Evolutionary conservation across 139 green algal genomes (phyloP), one percentile per base, ranked within the genome.

Genomic region (Ettlia oleoabundans): DNA sequence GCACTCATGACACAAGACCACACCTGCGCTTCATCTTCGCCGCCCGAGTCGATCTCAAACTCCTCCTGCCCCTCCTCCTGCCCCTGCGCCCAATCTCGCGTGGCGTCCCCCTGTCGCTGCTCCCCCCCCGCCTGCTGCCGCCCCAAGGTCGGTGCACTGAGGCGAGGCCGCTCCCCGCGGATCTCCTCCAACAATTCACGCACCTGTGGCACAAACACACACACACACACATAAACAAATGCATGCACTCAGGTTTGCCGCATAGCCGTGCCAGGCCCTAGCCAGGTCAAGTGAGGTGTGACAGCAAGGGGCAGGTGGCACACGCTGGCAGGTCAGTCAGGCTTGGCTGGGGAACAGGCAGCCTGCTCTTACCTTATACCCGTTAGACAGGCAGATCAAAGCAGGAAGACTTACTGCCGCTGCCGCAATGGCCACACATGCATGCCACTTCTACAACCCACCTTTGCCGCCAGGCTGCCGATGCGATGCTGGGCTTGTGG

Each of bases 1-100:
- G 80, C 82, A 9, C 78, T 84, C 0, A 78, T 63, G 24, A 81
- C 85, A 63, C 66, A 69, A 7, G 74, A 77, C 43, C 78, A 68
- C 5, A 85, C 84, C 41, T 52, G 42, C 30, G 24, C 43, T n/a
- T 79, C 81, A 19, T 75, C 67, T 42, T 82, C 82, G 2, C 77
- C 86, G 0, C 68, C 83, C 40, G 64, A 79, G 33, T 84, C 86
- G 21, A 81, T 68, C 37, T 85, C 85, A 62, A 72, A 70, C 13
- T 66, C 67, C 22, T 32, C 75, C 33, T 80, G 78, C 43, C 77
- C 85, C 26, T 82, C 86, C 51, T 66, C 81, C 26, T 77, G 81
- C 33, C 86, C 79, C 78, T 47, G 61, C 68, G 3, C 33, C 72
- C n/a, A n/a, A n/a, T 2, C 72, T 70, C 13, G 70, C 86, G 26